Evolutionary conservation across 2,329 filamentous ascomycete genomes (phyloP).

Genomic region (Fusarium vanettenii): DNA sequence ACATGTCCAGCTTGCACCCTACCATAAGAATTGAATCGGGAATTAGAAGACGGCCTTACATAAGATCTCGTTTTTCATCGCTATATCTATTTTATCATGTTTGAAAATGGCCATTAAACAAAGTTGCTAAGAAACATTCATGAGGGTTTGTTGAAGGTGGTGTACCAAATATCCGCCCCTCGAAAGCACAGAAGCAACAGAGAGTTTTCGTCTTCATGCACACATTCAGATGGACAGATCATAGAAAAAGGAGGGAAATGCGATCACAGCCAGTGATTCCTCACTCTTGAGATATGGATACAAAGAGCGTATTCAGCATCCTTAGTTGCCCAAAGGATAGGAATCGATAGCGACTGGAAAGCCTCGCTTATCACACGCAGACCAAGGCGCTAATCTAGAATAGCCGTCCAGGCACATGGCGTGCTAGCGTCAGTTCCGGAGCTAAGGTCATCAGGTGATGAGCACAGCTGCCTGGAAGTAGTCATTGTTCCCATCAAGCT

Average conservation of each 20-base stretch:
- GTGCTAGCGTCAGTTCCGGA: slow-evolving; percentile 1
- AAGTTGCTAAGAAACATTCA: background rate
- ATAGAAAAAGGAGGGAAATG: background rate
- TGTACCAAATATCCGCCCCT: background rate
- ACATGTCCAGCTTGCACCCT: background rate
- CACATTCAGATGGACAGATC: background rate
- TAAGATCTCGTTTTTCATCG: background rate
- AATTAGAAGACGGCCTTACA: background rate
- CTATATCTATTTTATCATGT: background rate
- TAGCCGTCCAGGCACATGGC: slow-evolving; percentile 10
- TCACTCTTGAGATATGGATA: background rate
- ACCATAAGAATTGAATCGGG: background rate
- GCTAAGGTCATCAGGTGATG: slow-evolving; percentile 18
- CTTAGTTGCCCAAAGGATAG: background rate
- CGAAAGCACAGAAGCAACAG: slow-evolving; percentile 60
- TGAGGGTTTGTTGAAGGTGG: background rate
- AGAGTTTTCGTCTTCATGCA: slow-evolving; percentile 46
- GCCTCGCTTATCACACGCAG: background rate
- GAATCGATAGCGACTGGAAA: background rate
- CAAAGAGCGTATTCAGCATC: background rate
- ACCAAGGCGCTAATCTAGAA: slow-evolving; percentile 5
- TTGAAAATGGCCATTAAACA: background rate
- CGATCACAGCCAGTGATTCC: background rate
- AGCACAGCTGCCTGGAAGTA: slow-evolving; percentile 5
- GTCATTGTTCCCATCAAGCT: background rate